Base-by-base conservation (phyloP, 2,329 filamentous ascomycete species). In the Diaporthe sp. region DNA sequence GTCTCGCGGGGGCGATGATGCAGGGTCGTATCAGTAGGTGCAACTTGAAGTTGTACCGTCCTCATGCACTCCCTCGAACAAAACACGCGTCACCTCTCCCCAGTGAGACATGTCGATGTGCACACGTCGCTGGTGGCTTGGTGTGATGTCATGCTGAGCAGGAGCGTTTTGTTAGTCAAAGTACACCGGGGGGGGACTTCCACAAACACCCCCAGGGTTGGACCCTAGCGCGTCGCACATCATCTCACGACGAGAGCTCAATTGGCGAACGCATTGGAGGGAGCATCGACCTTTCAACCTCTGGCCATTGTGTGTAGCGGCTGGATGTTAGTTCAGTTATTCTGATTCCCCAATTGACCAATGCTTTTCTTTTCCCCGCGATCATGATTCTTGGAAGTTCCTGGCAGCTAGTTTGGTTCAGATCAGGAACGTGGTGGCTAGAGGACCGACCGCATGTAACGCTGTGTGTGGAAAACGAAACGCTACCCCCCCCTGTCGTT, bases 401-500 rank as follows among this genome's bases (percentile, higher is more conserved):
- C 44, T 68, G 65, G 65, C 15, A 69, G 7, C 13, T 46, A 34
- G n/a, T 31, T 65, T 12, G 61, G 61, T 46, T 25, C 34, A 53
- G 46, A 31, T 42, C 65, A 69, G 65, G 65, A 55, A 55, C 65
- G 34, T 42, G 65, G 65, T 42, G 31, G 22, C 46, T 9, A 55
- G 65, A 69, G 46, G 46, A 28, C 65, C 65, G 34, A 17, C 65
- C 65, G 65, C 49, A 69, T 69, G 65, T 42, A 69, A 69, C 65
- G 25, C 25, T 25, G 25, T 25, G 25, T 25, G 25, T 25, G 25
- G 25, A 25, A 25, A 25, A 25, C 25, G 25, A 25, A 25, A 25
- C 25, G 25, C 25, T 25, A 25, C 25, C 25, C 25, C 25, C 25
- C 25, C 25, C 25, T 25, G 25, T 25, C 25, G 25, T 25, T 25